These are phyloP conservation scores for Schwanniomyces etchellsii DNA, from an alignment of 1,139 yeast species.

Conservation along the genomic window DNA sequence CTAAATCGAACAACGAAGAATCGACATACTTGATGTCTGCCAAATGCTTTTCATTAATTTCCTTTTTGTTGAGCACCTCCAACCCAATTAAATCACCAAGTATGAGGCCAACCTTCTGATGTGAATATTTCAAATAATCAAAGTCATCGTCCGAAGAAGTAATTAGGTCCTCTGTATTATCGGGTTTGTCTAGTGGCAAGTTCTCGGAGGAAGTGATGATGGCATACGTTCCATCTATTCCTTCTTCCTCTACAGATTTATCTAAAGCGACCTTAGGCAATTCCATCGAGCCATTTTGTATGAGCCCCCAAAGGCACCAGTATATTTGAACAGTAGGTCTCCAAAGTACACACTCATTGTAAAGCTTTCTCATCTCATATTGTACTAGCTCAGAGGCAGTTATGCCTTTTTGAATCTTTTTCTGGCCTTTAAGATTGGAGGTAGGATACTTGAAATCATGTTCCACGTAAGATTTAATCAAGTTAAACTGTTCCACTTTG, in stretches of 20 bases:
- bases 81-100: conserved; percentile 71
- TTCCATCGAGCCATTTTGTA: conserved; percentile 53
- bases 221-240: conserved; percentile 35
- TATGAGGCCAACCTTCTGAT: conserved; percentile 66
- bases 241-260: conserved; percentile 16
- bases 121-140: conserved; percentile 71
- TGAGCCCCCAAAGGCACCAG: conserved; percentile 92
- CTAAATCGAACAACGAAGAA: conserved; percentile 24
- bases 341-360: conserved; percentile 70
- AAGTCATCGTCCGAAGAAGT: conserved; percentile 61
- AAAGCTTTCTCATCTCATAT: conserved; percentile 51
- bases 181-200: conserved; percentile 18
- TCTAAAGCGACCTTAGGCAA: conserved; percentile 8
- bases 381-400: conserved; percentile 31
- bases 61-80: conserved; percentile 42
- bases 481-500: conserved; percentile 60
- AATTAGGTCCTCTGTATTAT: conserved; percentile 26
- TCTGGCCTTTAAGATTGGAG: conserved; percentile 23
- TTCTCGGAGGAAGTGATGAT: conserved; percentile 31
- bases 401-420: conserved; percentile 12
- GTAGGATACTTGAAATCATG: conserved; percentile 41
- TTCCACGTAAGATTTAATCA: conserved; percentile 68
- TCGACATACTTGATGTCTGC: conserved; percentile 37
- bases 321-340: conserved; percentile 71
- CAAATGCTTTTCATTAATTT: conserved; percentile 20